Evolutionary conservation across 768 basidiomycete species (phyloP).

Genomic region (Russula lepida): DNA sequence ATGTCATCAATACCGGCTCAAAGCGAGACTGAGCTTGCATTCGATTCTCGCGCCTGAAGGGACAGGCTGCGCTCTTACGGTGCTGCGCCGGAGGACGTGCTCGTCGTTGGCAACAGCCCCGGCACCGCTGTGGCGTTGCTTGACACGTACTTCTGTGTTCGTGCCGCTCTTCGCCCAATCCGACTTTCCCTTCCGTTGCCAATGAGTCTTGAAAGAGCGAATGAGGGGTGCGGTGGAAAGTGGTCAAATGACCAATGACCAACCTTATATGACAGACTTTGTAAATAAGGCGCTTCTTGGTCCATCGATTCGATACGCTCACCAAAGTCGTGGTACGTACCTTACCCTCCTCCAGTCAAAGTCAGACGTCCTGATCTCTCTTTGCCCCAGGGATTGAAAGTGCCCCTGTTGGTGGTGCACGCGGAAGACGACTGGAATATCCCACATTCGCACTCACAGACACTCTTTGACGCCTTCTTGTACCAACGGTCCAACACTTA

Average conservation of each 20-base stretch:
- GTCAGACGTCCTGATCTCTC: neutral
- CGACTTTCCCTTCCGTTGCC: conserved; percentile 49
- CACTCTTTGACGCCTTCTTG: conserved; percentile 60
- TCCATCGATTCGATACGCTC: conserved; percentile 56
- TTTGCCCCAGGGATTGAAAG: conserved; percentile 47
- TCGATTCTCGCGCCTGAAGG: conserved; percentile 72
- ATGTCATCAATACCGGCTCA: too few species aligned
- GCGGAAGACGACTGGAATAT: conserved; percentile 71
- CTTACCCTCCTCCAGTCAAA: neutral
- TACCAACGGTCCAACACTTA: conserved; percentile 54
- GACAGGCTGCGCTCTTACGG: conserved; percentile 62
- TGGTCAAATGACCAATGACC: neutral
- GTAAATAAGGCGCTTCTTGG: conserved; percentile 45
- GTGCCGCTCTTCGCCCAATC: conserved; percentile 67
- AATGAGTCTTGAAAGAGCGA: conserved; percentile 44
- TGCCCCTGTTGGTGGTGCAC: conserved; percentile 65
- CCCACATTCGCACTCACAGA: conserved; percentile 55
- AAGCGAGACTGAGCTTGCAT: conserved; percentile 62
- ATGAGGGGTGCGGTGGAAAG: neutral
- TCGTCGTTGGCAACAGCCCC: conserved; percentile 80
- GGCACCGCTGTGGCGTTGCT: conserved; percentile 76
- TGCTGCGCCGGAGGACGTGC: conserved; percentile 47
- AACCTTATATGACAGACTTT: conserved; percentile 36
- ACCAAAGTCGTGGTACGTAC: conserved; percentile 48
- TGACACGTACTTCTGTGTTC: conserved; percentile 58